Conservation (phyloP, 768 basidiomycete species). For the Tricholoma hemisulphureum region DNA sequence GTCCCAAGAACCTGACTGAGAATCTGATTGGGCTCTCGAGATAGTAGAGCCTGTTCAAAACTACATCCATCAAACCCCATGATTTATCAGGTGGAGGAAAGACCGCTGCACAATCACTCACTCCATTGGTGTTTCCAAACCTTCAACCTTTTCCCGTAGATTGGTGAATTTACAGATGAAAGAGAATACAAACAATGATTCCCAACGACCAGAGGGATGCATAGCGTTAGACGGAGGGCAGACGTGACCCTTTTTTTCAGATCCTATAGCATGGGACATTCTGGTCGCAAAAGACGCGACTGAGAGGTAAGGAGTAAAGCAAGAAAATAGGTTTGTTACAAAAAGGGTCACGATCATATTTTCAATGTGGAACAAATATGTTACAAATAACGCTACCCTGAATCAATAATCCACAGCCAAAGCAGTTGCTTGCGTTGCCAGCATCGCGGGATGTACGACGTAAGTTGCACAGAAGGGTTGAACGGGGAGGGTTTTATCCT, state of each 20-base stretch:
- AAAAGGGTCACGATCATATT: conserved; percentile 36
- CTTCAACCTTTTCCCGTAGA: conserved; percentile 72
- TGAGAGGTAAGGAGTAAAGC: conserved; percentile 28
- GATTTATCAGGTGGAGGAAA: conserved; percentile 22
- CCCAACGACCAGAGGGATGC: conserved; percentile 84
- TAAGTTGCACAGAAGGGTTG: not conserved
- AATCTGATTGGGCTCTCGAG: conserved; percentile 67
- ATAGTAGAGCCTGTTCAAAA: conserved; percentile 76
- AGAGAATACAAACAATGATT: conserved; percentile 79
- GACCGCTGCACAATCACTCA: conserved; percentile 43
- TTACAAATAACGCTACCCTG: conserved; percentile 39
- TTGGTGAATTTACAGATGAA: conserved; percentile 83
- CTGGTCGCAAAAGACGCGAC: conserved; percentile 37
- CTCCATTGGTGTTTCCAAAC: conserved; percentile 81
- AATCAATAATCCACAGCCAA: not conserved
- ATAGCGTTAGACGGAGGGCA: conserved; percentile 62
- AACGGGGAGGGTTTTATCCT: conserved; percentile 53
- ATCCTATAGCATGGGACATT: conserved; percentile 32
- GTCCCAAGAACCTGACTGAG: conserved; percentile 70
- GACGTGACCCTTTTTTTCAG: conserved; percentile 43
- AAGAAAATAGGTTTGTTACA: conserved; percentile 34
- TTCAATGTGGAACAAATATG: conserved; percentile 49
- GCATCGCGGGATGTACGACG: not conserved
- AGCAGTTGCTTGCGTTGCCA: not conserved
- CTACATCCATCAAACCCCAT: conserved; percentile 43